These are phyloP conservation scores for Ensete ventricosum DNA, from an alignment of 176 grass and related monocot genomes.

Conservation along the genomic window DNA sequence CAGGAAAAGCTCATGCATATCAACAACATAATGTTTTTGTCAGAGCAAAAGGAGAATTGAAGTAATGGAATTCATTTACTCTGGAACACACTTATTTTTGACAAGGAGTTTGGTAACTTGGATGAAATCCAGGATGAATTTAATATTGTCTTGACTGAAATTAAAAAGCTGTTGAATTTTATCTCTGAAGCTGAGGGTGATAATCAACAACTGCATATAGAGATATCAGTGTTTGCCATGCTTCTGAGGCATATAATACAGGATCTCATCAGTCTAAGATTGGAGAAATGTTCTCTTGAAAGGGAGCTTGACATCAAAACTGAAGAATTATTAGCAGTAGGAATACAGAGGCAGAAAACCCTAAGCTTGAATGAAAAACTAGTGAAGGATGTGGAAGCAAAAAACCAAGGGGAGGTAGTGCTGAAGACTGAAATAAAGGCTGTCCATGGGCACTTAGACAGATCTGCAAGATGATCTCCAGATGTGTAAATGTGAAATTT, in stretches of 20 bases:
- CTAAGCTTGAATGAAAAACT: slow-evolving; percentile 43
- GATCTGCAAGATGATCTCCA: slow-evolving; percentile 32
- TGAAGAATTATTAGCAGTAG: slow-evolving; percentile 30
- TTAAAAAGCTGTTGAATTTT: slow-evolving; percentile 40
- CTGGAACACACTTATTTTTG: slow-evolving; percentile 44
- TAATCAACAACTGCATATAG: slow-evolving; percentile 44
- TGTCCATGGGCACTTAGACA: slow-evolving; percentile 37
- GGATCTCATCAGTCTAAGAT: slow-evolving; percentile 51
- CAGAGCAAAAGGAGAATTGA: slow-evolving; percentile 48
- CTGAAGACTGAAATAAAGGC: slow-evolving; percentile 43
- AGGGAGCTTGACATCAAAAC: slow-evolving; percentile 37
- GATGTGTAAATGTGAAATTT: slow-evolving; percentile 38
- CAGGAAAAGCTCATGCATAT: slow-evolving; percentile 39
- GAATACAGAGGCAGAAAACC: slow-evolving; percentile 22
- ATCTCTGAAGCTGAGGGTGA: slow-evolving; percentile 53
- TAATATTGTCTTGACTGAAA: slow-evolving; percentile 46
- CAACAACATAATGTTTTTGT: slow-evolving; percentile 38
- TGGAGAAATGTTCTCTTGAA: slow-evolving; percentile 50
- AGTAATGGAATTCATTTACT: slow-evolving; percentile 49
- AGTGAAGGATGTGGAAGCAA: slow-evolving; percentile 35
- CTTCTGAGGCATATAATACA: slow-evolving; percentile 52
- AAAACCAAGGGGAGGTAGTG: slow-evolving; percentile 28
- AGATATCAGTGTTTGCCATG: slow-evolving; percentile 60
- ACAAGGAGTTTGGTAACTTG: slow-evolving; percentile 33
- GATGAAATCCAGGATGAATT: slow-evolving; percentile 44